Evolutionary conservation across 495 filamentous ascomycete species (phyloP).

Genomic region (Annulohypoxylon nitens): DNA sequence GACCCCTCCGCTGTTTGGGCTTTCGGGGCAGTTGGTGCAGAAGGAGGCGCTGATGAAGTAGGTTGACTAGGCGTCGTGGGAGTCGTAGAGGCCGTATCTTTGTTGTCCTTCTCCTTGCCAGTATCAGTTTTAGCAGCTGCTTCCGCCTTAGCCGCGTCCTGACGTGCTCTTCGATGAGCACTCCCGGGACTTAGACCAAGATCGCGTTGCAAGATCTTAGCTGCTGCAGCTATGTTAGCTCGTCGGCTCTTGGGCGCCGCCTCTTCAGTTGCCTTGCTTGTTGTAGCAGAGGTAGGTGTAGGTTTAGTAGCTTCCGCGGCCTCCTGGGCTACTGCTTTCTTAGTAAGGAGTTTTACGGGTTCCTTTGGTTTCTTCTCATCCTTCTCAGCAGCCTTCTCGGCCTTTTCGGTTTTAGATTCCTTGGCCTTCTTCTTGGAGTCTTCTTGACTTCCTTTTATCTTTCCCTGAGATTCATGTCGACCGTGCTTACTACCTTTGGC

Average conservation of each 20-base stretch:
- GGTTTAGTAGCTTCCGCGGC: constrained; percentile 62
- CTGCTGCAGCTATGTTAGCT: constrained; percentile 79
- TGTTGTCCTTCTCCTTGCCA: constrained; percentile 50
- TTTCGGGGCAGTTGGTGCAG: constrained; percentile 50
- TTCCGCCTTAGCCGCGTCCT: constrained; percentile 66
- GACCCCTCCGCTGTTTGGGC: constrained; percentile 43
- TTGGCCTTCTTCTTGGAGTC: constrained; percentile 70
- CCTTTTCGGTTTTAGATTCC: constrained; percentile 69
- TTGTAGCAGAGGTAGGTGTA: constrained; percentile 52
- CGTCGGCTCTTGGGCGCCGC: constrained; percentile 63
- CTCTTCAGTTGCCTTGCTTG: constrained; percentile 51
- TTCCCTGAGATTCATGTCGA: constrained; percentile 60
- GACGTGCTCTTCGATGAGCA: constrained; percentile 65
- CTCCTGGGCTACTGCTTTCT: constrained; percentile 69
- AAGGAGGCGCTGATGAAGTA: constrained; percentile 38
- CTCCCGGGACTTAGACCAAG: constrained; percentile 80
- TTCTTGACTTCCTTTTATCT: constrained; percentile 68
- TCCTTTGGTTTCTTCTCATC: constrained; percentile 72
- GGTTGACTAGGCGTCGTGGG: constrained; percentile 38
- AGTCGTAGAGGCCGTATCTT: constrained; percentile 54
- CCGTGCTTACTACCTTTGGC: constrained; percentile 64
- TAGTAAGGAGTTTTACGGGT: constrained; percentile 82
- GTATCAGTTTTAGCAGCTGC: constrained; percentile 56
- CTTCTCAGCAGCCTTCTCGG: constrained; percentile 61
- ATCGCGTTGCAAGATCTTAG: constrained; percentile 90